These are phyloP conservation scores for Hibiscus syriacus DNA, from an alignment of 345 rosid genomes.

Conservation along the genomic window DNA sequence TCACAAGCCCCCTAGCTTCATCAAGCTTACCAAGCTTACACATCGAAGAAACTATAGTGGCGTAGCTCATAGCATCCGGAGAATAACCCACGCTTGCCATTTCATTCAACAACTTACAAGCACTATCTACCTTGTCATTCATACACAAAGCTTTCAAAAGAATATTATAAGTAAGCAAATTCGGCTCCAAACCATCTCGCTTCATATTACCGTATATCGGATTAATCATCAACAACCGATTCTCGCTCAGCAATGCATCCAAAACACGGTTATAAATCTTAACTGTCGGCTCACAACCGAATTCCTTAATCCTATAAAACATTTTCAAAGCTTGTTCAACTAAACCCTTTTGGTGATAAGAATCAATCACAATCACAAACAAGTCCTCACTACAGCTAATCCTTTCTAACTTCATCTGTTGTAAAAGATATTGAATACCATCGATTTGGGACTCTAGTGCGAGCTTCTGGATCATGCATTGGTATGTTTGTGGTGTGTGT, in stretches of 20 bases:
- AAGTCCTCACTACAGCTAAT: constrained; percentile 51
- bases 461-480: constrained; percentile 56
- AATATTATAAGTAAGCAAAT: constrained; percentile 72
- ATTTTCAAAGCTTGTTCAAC: constrained; percentile 71
- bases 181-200: constrained; percentile 72
- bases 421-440: constrained; percentile 70
- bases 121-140: constrained; percentile 68
- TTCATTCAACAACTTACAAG: constrained; percentile 61
- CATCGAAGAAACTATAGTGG: constrained; percentile 67
- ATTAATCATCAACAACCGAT: constrained; percentile 59
- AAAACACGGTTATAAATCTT: constrained; percentile 75
- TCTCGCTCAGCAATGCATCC: constrained; percentile 69
- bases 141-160: constrained; percentile 85
- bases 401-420: constrained; percentile 89
- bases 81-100: constrained; percentile 59
- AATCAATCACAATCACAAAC: constrained; percentile 54
- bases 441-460: constrained; percentile 44
- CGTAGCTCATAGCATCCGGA: constrained; percentile 79
- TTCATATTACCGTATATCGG: constrained; percentile 66
- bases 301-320: constrained; percentile 72
- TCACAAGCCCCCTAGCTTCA: constrained; percentile 55
- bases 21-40: constrained; percentile 62
- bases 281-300: constrained; percentile 67
- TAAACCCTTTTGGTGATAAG: constrained; percentile 36
- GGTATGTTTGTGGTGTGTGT: constrained; percentile 65